Evolutionary conservation across 1,139 yeast genomes (phyloP).

Genomic region (Candida sp.): DNA sequence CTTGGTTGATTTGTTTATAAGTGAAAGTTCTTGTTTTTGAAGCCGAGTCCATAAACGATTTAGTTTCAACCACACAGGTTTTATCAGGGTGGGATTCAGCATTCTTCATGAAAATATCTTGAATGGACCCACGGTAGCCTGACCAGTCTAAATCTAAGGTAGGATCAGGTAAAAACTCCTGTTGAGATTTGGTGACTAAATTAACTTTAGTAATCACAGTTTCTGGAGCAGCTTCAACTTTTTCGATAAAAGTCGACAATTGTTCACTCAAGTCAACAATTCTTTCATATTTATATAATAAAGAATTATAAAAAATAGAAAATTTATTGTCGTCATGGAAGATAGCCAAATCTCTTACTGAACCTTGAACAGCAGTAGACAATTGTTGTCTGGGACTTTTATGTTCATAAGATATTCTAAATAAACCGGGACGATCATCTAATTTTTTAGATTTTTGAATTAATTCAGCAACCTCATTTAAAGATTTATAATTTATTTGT

Average conservation of each 20-base stretch:
- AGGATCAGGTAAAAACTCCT: conserved; percentile 75
- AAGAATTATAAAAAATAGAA: conserved; percentile 66
- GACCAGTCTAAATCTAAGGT: conserved; percentile 85
- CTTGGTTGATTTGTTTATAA: conserved; percentile 83
- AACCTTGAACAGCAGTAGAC: conserved; percentile 48
- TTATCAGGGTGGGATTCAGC: conserved; percentile 83
- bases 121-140: conserved; percentile 91
- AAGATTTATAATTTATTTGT: conserved; percentile 40
- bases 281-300: conserved; percentile 70
- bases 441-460: conserved; percentile 48
- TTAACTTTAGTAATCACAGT: conserved; percentile 56
- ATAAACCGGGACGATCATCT: conserved; percentile 61
- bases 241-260: conserved; percentile 49
- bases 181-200: conserved; percentile 65
- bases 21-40: conserved; percentile 69
- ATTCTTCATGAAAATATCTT: conserved; percentile 86
- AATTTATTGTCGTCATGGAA: conserved; percentile 30
- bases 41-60: conserved; percentile 55
- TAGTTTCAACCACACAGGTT: conserved; percentile 90
- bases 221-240: conserved; percentile 22
- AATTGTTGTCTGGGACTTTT: conserved; percentile 38
- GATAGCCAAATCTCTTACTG: conserved; percentile 63
- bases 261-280: conserved; percentile 72
- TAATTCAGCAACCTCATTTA: conserved; percentile 53
- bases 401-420: conserved; percentile 62